Evolutionary conservation across 1,284 basidiomycete species (phyloP).

Genomic region (Melanopsichium pennsylvanicum): DNA sequence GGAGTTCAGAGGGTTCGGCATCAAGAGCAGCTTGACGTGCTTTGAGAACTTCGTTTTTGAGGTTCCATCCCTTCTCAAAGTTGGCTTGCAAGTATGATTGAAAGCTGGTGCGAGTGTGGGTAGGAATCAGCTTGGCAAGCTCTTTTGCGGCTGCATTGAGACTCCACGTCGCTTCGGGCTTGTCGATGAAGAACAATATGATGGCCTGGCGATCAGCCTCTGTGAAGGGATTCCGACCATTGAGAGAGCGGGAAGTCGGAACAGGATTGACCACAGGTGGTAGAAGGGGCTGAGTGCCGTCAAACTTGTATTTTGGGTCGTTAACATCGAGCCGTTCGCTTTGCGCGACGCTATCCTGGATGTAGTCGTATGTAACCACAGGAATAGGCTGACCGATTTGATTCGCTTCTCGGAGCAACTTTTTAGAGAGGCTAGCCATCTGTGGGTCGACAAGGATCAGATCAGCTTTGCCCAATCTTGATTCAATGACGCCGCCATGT

Average conservation of each 20-base stretch:
- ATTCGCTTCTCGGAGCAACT: conserved; percentile 11
- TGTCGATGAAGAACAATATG: conserved; percentile 32
- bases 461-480: conserved; percentile 28
- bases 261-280: conserved; percentile 1
- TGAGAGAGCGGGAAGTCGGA: conserved; percentile 2
- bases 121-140: conserved; percentile 23
- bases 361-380: conserved; percentile 27
- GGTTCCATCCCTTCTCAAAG: conserved; percentile 36
- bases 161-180: conserved; percentile 30
- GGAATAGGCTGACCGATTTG: conserved; percentile 36
- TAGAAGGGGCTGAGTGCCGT: not conserved
- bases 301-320: conserved; percentile 30
- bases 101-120: conserved; percentile 44
- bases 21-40: conserved; percentile 19
- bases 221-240: conserved; percentile 36
- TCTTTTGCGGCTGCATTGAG: conserved; percentile 40
- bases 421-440: not conserved
- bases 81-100: conserved; percentile 47
- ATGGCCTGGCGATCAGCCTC: conserved; percentile 32
- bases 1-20: conserved; percentile 21
- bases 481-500: conserved; percentile 32
- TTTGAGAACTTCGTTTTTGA: conserved; percentile 11
- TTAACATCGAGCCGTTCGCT: conserved; percentile 12
- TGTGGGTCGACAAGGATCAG: conserved; percentile 28
- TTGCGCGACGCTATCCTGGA: conserved; percentile 16